Evolutionary conservation across 345 rosid species (phyloP).

Genomic region (Syzygium grande): DNA sequence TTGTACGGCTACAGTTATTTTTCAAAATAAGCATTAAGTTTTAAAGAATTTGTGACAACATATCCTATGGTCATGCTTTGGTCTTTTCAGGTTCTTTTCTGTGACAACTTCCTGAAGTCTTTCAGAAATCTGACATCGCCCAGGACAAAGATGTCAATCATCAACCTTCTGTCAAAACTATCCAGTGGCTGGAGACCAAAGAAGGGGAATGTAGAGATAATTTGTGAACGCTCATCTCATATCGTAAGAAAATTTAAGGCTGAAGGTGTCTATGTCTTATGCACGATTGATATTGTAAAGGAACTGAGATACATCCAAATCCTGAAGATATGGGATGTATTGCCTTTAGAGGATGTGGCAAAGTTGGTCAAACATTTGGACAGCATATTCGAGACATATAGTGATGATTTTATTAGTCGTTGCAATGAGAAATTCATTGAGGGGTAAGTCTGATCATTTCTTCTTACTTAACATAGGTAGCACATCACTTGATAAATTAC

Average conservation of each 20-base stretch:
- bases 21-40: not conserved
- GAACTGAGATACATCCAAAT: conserved; percentile 21
- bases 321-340: conserved; percentile 46
- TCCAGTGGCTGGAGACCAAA: conserved; percentile 44
- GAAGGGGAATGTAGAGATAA: conserved; percentile 15
- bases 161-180: conserved; percentile 25
- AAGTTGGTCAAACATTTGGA: conserved; percentile 33
- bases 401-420: conserved; percentile 25
- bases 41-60: not conserved
- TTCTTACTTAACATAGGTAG: not conserved
- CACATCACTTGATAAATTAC: not conserved
- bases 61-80: not conserved
- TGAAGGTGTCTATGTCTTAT: conserved; percentile 20
- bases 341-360: conserved; percentile 24
- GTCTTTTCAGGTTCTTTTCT: conserved; percentile 26
- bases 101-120: conserved; percentile 34
- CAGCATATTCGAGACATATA: conserved; percentile 20
- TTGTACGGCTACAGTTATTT: not conserved
- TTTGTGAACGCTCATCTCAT: conserved; percentile 13
- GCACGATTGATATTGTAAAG: conserved; percentile 31
- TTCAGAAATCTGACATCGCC: conserved; percentile 29
- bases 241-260: conserved; percentile 36
- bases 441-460: conserved; percentile 22
- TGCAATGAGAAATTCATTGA: conserved; percentile 36
- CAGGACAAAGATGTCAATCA: conserved; percentile 8